These are phyloP conservation scores for Phymatotrichopsis omnivora DNA, from an alignment of 2,329 filamentous ascomycete genomes.

Conservation along the genomic window DNA sequence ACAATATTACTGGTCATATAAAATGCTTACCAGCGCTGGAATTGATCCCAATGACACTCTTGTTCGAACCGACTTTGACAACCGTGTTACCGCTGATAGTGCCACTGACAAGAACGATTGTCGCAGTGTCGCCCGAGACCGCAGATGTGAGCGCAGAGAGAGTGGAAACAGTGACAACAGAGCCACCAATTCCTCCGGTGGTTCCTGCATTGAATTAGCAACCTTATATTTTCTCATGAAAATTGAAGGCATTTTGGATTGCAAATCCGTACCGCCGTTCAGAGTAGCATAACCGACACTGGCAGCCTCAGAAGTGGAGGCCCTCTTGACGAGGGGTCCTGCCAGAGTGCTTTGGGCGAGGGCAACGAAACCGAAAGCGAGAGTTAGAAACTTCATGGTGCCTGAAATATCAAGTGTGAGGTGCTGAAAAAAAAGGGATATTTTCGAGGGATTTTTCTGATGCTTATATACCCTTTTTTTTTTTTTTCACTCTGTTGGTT, in stretches of 20 bases:
- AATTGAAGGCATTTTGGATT: neutral
- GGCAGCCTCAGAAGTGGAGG: constrained; percentile 15
- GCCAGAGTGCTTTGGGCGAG: no score
- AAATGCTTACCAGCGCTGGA: constrained; percentile 30
- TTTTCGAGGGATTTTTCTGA: no score
- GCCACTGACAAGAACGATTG: constrained; percentile 41
- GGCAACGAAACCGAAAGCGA: no score
- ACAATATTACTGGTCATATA: neutral
- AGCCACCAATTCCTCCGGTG: constrained; percentile 45
- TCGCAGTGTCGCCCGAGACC: constrained; percentile 39
- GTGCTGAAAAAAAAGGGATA: no score
- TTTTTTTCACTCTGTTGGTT: no score
- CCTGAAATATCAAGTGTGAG: no score
- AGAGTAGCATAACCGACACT: constrained; percentile 39
- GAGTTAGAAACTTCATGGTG: no score
- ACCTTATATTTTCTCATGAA: neutral
- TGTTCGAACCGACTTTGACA: constrained; percentile 43
- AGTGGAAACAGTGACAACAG: constrained; percentile 46
- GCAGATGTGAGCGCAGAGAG: constrained; percentile 44
- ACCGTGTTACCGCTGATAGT: constrained; percentile 38
- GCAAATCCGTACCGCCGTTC: constrained; percentile 34
- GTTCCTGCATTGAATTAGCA: constrained; percentile 37
- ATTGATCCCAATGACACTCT: constrained; percentile 41
- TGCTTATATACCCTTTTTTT: no score
- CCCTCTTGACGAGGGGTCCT: constrained; percentile 13